Base-by-base conservation (phyloP, 805 yeast species). In the Wilhelminamyces savonicus region DNA sequence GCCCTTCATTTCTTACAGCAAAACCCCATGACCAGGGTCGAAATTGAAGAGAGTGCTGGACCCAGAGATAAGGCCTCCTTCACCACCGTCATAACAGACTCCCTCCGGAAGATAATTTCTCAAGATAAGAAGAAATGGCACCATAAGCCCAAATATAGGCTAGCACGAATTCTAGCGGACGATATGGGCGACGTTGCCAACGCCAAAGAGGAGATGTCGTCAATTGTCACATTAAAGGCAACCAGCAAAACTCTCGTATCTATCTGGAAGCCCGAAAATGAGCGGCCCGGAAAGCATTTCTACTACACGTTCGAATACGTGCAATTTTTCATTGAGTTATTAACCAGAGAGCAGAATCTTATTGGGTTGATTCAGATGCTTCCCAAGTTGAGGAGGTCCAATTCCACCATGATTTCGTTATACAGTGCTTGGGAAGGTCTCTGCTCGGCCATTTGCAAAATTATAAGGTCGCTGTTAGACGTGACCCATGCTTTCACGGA, bases 261-360 rank as follows among this genome's bases (percentile, higher is more conserved):
- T 40, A 83, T 92, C 34, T 92, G 98, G 97, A 86, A 86, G 43
- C 94, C 97, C 0, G 95, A 87, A 27, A 54, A 67, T 43, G 98
- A 94, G 52, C 59, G 94, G 13, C 92, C 97, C 0, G 99, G 99
- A 0, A 85, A 83, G 43, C 96, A 90, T 54, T 90, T 87, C 50
- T 76, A 75, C 8, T 86, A 82, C 54, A 79, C 81, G 19, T 70
- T 66, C 39, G 74, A 77, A 31, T 90, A 92, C 48, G 71, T 84
- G 14, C 51, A 60, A 27, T 82, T 79, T 46, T 78, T 69, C 43
- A 69, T 82, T 27, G 71, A 70, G 14, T 46, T 88, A 15, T 52
- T 84, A 15, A 58, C 66, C 20, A 53, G 62, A 16, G 62, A 71
- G 7, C 56, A 65, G 7, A 90, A 86, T 43, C 61, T 81, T 26